Conservation (phyloP, 345 rosid species). For the Camelina neglecta region DNA sequence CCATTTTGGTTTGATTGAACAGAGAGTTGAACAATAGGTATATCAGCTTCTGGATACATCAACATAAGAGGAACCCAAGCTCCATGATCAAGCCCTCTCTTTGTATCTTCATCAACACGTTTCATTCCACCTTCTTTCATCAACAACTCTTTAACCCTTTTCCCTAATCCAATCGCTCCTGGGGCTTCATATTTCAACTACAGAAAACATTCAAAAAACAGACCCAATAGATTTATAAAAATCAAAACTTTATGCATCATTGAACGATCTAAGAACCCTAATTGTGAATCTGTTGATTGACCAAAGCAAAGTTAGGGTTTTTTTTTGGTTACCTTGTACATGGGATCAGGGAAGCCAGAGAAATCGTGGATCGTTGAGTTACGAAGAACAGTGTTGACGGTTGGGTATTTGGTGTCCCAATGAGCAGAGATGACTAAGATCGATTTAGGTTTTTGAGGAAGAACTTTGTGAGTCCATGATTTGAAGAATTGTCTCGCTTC, state of each 20-base stretch:
- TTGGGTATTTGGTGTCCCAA: constrained; percentile 78
- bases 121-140: constrained; percentile 51
- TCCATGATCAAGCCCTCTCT: constrained; percentile 92
- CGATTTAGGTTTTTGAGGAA: constrained; percentile 58
- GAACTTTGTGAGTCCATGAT: constrained; percentile 59
- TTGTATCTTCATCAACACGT: constrained; percentile 62
- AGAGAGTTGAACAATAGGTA: constrained; percentile 88
- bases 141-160: constrained; percentile 75
- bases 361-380: constrained; percentile 84
- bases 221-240: neutral
- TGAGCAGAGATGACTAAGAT: constrained; percentile 84
- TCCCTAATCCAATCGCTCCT: constrained; percentile 84
- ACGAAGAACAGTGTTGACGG: constrained; percentile 62
- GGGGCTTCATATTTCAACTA: constrained; percentile 90
- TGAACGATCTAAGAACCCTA: neutral
- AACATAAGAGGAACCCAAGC: constrained; percentile 95
- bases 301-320: neutral
- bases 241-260: constrained; percentile 6
- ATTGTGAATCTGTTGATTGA: neutral
- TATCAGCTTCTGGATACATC: constrained; percentile 91
- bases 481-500: constrained; percentile 72
- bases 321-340: constrained; percentile 63
- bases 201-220: neutral
- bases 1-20: constrained; percentile 63
- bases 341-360: constrained; percentile 69